phyloP scores from a whole-genome alignment of 1,139 yeast genomes.

The Taphrina confusa region DNA sequence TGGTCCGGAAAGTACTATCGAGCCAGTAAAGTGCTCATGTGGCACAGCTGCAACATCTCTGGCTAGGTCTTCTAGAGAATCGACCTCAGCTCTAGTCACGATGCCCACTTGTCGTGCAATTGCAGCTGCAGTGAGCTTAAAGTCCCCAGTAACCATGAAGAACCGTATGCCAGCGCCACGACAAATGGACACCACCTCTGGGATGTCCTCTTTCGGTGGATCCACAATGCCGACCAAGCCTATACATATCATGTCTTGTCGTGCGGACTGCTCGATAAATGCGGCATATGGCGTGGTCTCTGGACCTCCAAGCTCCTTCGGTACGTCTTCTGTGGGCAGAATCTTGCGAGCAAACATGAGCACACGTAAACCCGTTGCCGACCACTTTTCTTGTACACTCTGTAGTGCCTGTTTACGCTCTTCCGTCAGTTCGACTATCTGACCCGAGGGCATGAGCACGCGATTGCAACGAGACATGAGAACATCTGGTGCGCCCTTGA shows the following conservation, averaged over 20 bases:
- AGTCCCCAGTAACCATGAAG: constrained; percentile 60
- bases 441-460: constrained; percentile 42
- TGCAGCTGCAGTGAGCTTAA: constrained; percentile 56
- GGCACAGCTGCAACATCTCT: constrained; percentile 20
- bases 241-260: constrained; percentile 44
- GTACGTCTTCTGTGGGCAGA: not conserved
- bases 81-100: constrained; percentile 42
- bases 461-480: constrained; percentile 48
- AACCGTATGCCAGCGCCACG: constrained; percentile 56
- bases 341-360: constrained; percentile 45
- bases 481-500: constrained; percentile 59
- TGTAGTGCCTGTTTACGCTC: constrained; percentile 42
- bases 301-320: constrained; percentile 18
- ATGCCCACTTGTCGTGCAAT: constrained; percentile 56
- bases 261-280: constrained; percentile 35
- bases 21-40: constrained; percentile 43
- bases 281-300: constrained; percentile 38
- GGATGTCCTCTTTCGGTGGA: constrained; percentile 55
- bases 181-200: constrained; percentile 49
- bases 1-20: constrained; percentile 50
- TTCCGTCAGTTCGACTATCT: constrained; percentile 38
- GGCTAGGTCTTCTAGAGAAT: constrained; percentile 44
- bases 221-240: constrained; percentile 57
- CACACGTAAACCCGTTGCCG: constrained; percentile 54
- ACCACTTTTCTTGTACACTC: constrained; percentile 49